Percentiles rank a stretch among this genome's conserved stretches.
phyloP scores from a whole-genome alignment of 768 basidiomycete species.

The Tephrocybe sp. region DNA sequence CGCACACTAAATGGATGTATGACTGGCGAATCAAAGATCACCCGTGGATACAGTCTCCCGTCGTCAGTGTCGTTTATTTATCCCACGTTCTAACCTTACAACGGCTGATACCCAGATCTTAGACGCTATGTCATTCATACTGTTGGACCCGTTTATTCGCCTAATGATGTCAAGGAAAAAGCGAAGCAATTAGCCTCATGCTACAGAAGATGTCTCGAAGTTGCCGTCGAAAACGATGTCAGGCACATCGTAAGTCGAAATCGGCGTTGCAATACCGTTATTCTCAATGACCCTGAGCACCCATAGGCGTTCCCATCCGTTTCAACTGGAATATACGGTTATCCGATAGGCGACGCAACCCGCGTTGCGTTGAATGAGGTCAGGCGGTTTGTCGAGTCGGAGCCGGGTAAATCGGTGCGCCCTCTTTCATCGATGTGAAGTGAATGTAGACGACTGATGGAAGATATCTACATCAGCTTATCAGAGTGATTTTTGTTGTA shows the following conservation, averaged over 20 bases:
- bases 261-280: not conserved
- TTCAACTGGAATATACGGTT: constrained; percentile 78
- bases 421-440: not conserved
- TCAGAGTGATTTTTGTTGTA: constrained; percentile 74
- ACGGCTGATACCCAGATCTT: not conserved
- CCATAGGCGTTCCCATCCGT: constrained; percentile 77
- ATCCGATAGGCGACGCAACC: constrained; percentile 74
- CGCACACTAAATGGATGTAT: constrained; percentile 63
- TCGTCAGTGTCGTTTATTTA: constrained; percentile 54
- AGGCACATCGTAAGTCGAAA: constrained; percentile 59
- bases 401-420: constrained; percentile 46
- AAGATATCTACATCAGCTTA: constrained; percentile 40
- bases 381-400: constrained; percentile 56
- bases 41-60: constrained; percentile 73
- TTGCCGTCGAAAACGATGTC: constrained; percentile 60
- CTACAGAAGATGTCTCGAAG: constrained; percentile 61
- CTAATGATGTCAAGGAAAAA: constrained; percentile 37
- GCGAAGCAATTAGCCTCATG: constrained; percentile 64
- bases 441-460: not conserved
- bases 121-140: constrained; percentile 75
- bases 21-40: constrained; percentile 79
- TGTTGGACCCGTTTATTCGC: constrained; percentile 73
- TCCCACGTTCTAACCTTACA: not conserved
- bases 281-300: not conserved
- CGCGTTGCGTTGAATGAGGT: constrained; percentile 63